Evolutionary conservation across 805 yeast genomes (phyloP), one percentile per base, ranked within the genome.

Genomic region (Metschnikowia baotianmanensis): DNA sequence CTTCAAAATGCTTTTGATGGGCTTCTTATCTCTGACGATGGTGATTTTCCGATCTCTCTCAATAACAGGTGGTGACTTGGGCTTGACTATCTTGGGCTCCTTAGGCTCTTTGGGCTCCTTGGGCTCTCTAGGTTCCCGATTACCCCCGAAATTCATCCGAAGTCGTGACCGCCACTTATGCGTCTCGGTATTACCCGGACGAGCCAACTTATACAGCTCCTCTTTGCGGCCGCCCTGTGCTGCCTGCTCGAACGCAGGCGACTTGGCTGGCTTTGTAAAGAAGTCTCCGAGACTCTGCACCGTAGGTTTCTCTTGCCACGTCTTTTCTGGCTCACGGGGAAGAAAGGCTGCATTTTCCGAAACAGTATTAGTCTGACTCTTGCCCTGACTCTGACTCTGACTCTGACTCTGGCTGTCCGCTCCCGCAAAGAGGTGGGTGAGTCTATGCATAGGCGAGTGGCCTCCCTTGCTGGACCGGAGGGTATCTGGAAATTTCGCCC

Each of bases 281-380:
- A 40, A n/a, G 5, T 34, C 43, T n/a, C 43, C 43, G 11, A 40
- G 38, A 18, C 43, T 40, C 28, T 40, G 43, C 17, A 34, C 29
- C 19, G 43, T 40, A 8, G 38, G 43, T 18, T 30, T 34, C 16
- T 34, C 38, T 19, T 34, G 31, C 38, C 43, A 34, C 3, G 38
- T 24, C 29, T 30, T 31, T 13, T 31, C 39, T 11, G 39, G 36
- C 28, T 34, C 36, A 16, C 42, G 39, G 3, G 46, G 46, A 36
- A 38, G 34, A 22, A 42, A 42, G 13, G 31, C 46, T 5, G 31
- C 34, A 23, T 24, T 29, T n/a, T 37, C 46, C 11, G 39, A 34
- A 12, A 25, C 32, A 16, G 43, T 30, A 26, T 40, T 34, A 6
- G 30, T 11, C 18, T 16, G 30, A 20, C 36, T 31, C 15, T 31